Percentiles rank a stretch among this genome's conserved stretches.
These are phyloP conservation scores for Ormosia semicastrata DNA, from an alignment of 306 rosid species.

Conservation along the genomic window DNA sequence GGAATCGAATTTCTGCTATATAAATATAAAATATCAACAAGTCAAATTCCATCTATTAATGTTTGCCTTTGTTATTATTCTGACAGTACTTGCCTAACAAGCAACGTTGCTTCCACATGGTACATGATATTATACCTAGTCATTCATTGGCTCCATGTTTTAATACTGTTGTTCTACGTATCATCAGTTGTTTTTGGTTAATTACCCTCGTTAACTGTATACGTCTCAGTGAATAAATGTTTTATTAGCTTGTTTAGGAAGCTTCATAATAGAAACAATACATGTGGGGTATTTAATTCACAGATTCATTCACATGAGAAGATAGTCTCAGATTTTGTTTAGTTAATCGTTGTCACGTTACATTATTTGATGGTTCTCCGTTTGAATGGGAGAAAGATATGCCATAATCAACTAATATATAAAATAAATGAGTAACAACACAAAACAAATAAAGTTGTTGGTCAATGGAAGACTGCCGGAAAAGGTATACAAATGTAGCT, in stretches of 20 bases:
- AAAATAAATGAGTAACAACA: conserved; percentile 9
- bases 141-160: conserved; percentile 33
- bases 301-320: conserved; percentile 65
- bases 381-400: conserved; percentile 67
- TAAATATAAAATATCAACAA: not conserved
- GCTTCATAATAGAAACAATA: conserved; percentile 41
- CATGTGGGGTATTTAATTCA: conserved; percentile 64
- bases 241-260: not conserved
- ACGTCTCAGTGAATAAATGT: not conserved
- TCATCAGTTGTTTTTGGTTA: conserved; percentile 7
- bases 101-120: conserved; percentile 38
- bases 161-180: not conserved
- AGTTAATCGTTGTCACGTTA: conserved; percentile 50
- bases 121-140: conserved; percentile 17
- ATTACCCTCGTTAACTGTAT: conserved; percentile 23
- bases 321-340: conserved; percentile 40
- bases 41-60: conserved; percentile 35
- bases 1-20: not conserved
- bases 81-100: conserved; percentile 25
- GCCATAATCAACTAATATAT: conserved; percentile 2
- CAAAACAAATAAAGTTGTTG: conserved; percentile 39
- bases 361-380: conserved; percentile 60
- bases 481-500: not conserved
- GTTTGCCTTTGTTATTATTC: conserved; percentile 27
- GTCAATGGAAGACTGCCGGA: conserved; percentile 38